Evolutionary conservation across 2,329 filamentous ascomycete genomes (phyloP).

Genomic region (Colletotrichum neosansevieriae): DNA sequence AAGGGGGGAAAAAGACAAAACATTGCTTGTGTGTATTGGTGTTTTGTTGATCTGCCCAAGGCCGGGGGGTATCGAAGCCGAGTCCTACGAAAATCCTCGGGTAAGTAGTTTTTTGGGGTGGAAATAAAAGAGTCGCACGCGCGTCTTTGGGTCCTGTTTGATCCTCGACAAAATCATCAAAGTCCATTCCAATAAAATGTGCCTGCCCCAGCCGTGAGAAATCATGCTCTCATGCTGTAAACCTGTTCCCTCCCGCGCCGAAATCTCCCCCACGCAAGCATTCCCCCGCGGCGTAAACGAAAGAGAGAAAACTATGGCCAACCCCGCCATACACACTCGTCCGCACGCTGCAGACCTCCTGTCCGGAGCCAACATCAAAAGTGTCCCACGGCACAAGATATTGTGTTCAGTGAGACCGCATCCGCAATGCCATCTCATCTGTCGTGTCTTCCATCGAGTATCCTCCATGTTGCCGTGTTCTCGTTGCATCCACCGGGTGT

Average conservation of each 20-base stretch:
- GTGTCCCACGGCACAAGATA: slow-evolving; percentile 9
- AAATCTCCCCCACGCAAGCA: slow-evolving; percentile 19
- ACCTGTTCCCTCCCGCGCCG: slow-evolving; percentile 9
- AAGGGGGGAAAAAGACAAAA: slow-evolving; percentile 27
- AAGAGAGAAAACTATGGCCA: slow-evolving; percentile 39
- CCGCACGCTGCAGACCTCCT: slow-evolving; percentile 6
- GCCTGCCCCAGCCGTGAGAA: slow-evolving; percentile 38
- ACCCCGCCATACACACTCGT: slow-evolving; percentile 44
- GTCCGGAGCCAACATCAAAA: slow-evolving; percentile 7
- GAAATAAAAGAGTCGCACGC: slow-evolving; percentile 4
- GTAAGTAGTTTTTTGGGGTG: slow-evolving; percentile 9
- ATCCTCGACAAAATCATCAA: slow-evolving; percentile 36
- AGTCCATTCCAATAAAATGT: slow-evolving; percentile 35
- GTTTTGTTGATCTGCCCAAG: slow-evolving; percentile 33
- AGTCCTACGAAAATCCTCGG: slow-evolving; percentile 31
- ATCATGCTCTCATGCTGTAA: slow-evolving; percentile 38
- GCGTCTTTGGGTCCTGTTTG: slow-evolving; percentile 17
- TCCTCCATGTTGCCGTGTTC: slow-evolving; percentile 13
- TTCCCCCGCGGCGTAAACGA: slow-evolving; percentile 34
- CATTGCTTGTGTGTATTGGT: slow-evolving; percentile 11
- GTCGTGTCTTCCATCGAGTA: slow-evolving; percentile 12
- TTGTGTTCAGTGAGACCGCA: slow-evolving; percentile 28
- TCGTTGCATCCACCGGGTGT: slow-evolving; percentile 9
- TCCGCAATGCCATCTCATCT: slow-evolving; percentile 20
- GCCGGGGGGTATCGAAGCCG: slow-evolving; percentile 37